phyloP scores from a whole-genome alignment of 2,329 filamentous ascomycete genomes.

The Aspergillus chevalieri region DNA sequence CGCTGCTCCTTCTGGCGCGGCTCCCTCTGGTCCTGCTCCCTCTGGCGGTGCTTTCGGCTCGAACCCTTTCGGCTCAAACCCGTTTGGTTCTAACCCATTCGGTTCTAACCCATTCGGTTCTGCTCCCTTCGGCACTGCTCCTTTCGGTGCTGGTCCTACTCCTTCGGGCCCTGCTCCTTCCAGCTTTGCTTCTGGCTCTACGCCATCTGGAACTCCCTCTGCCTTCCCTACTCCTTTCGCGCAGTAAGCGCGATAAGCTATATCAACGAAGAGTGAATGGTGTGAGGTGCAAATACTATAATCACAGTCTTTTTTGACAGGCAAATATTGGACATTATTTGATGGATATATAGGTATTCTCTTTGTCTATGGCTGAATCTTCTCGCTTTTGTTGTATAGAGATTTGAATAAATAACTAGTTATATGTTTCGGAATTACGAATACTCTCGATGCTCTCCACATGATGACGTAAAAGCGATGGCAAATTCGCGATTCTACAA shows the following conservation, averaged over 20 bases:
- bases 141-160: background rate
- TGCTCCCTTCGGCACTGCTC: background rate
- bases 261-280: background rate
- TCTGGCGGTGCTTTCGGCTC: background rate
- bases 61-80: background rate
- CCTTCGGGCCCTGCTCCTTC: background rate
- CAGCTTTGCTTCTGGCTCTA: background rate
- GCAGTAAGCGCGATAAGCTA: background rate
- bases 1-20: background rate
- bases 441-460: conserved; percentile 9
- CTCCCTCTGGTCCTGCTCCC: background rate
- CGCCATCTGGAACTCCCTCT: background rate
- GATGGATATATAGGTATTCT: too few species aligned
- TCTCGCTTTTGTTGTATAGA: background rate
- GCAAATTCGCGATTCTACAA: conserved; percentile 4
- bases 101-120: background rate
- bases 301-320: too few species aligned
- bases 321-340: too few species aligned
- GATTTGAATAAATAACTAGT: too few species aligned
- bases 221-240: background rate
- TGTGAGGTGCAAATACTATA: background rate
- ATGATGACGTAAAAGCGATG: conserved; percentile 25
- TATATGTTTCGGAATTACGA: too few species aligned
- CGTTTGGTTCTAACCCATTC: background rate
- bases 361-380: background rate